Percentiles rank a stretch among this genome's conserved stretches.
phyloP scores from a whole-genome alignment of 148 eudicot genomes.

The Chenopodium quinoa region DNA sequence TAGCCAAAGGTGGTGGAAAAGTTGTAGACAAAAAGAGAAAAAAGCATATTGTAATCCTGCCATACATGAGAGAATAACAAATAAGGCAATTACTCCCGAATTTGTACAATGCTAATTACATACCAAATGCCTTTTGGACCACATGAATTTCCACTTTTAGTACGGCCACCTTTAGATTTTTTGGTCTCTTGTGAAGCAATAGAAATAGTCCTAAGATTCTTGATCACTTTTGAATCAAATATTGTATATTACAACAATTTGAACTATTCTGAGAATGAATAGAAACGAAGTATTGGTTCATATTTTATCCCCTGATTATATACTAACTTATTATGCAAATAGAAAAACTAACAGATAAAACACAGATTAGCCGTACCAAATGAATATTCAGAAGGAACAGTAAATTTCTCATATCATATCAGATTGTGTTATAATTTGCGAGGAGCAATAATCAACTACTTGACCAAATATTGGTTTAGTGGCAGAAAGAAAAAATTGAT shows the following conservation, averaged over 20 bases:
- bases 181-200: not conserved
- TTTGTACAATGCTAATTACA: conserved; percentile 5
- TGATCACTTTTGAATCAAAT: not conserved
- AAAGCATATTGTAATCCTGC: conserved; percentile 16
- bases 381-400: too few relatives aligned
- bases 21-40: not conserved
- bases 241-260: too few relatives aligned
- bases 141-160: not conserved
- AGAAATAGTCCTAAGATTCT: not conserved
- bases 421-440: too few relatives aligned
- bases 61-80: conserved; percentile 5
- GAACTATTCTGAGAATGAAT: too few relatives aligned
- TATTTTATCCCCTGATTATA: too few relatives aligned
- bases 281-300: too few relatives aligned
- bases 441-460: too few relatives aligned
- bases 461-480: too few relatives aligned
- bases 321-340: not conserved
- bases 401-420: too few relatives aligned
- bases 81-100: conserved; percentile 1
- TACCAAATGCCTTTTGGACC: conserved; percentile 19
- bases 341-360: not conserved
- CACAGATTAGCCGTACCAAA: too few relatives aligned
- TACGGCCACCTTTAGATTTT: not conserved
- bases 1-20: not conserved
- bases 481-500: too few relatives aligned